Base-by-base conservation (phyloP, 1,139 yeast genomes). In the Sugiyamaella grinbergsii region DNA sequence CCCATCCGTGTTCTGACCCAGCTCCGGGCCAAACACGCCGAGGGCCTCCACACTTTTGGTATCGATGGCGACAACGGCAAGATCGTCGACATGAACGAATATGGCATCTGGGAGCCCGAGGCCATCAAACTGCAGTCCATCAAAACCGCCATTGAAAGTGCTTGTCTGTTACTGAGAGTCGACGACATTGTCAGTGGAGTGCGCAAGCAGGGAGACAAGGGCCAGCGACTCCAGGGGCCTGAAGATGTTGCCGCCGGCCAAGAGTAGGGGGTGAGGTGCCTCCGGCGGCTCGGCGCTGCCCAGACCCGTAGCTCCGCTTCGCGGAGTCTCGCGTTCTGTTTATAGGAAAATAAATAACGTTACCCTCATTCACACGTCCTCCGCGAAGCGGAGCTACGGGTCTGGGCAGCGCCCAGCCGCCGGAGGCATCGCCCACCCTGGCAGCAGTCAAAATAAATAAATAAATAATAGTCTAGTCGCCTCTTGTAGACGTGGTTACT, bases 71-170 rank as follows among this genome's bases (percentile, higher is more conserved):
- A 91, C 58, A 76, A 79, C 52, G 98, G 98, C 61, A 89, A 87
- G 72, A 80, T 93, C 53, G 97, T 88, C 37, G 98, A 93, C 68
- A 93, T 93, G 99, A 81, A 85, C 59, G 85, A 81, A 22, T 93
- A 90, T 70, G 98, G 98, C 38, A 86, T 93, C 58, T 93, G 98
- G 98, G 99, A 93, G 73, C 98, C 99, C 15, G 97, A 93, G 73
- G 97, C 89, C 44, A 90, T 93, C 70, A 93, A 93, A 73, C 94
- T 88, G 66, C 99, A 93, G 74, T 85, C 95, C 57, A 85, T 93
- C 61, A 93, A 93, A 76, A 94, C 98, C 16, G 96, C 96, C 39
- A 87, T 94, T 60, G 99, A 93, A 72, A 85, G 95, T 76, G 98
- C 98, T 6, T 87, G 97, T 70, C 77, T 93, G 73, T 77, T 93